Conservation (phyloP, 2,329 filamentous ascomycete genomes). For the Spiromastix sp. region DNA sequence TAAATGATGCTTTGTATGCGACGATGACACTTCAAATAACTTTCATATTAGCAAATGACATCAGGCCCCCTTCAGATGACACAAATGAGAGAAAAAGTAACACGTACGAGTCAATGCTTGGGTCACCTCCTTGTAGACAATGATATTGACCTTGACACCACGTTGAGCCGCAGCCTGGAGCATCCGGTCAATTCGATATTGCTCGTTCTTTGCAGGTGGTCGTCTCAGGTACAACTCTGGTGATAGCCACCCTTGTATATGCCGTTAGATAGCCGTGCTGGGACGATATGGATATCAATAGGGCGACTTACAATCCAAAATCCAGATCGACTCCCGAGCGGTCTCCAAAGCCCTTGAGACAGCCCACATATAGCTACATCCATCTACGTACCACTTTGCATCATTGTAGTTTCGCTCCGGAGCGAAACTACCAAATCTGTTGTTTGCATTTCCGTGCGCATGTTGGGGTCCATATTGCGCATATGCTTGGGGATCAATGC, state of each 20-base stretch:
- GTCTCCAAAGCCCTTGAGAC: slow-evolving; percentile 83
- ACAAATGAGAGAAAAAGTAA: slow-evolving; percentile 7
- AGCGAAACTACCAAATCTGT: slow-evolving; percentile 86
- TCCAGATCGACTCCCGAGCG: slow-evolving; percentile 89
- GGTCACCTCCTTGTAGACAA: slow-evolving; percentile 85
- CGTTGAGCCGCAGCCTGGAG: slow-evolving; percentile 82
- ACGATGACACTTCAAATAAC: slow-evolving; percentile 44
- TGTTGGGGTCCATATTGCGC: slow-evolving; percentile 42
- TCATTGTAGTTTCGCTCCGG: slow-evolving; percentile 76
- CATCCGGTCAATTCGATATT: slow-evolving; percentile 78
- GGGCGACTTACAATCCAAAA: slow-evolving; percentile 67
- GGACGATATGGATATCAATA: slow-evolving; percentile 55
- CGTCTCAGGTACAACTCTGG: slow-evolving; percentile 78
- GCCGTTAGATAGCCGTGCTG: slow-evolving; percentile 68
- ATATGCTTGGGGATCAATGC: slow-evolving; percentile 39
- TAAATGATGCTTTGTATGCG: slow-evolving; percentile 90
- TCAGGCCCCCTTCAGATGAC: not conserved
- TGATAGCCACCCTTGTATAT: slow-evolving; percentile 90
- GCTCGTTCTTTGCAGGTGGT: slow-evolving; percentile 69
- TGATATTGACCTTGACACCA: slow-evolving; percentile 88
- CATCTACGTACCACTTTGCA: slow-evolving; percentile 96
- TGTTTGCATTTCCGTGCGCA: slow-evolving; percentile 63
- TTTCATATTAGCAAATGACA: slow-evolving; percentile 1
- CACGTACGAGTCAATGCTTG: slow-evolving; percentile 68
- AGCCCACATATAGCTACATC: slow-evolving; percentile 89